A percentile compares a stretch with the other conserved stretches of the same genome.
phyloP scores from a whole-genome alignment of 2,329 filamentous ascomycete genomes.

The Periglandula ipomoeae region DNA sequence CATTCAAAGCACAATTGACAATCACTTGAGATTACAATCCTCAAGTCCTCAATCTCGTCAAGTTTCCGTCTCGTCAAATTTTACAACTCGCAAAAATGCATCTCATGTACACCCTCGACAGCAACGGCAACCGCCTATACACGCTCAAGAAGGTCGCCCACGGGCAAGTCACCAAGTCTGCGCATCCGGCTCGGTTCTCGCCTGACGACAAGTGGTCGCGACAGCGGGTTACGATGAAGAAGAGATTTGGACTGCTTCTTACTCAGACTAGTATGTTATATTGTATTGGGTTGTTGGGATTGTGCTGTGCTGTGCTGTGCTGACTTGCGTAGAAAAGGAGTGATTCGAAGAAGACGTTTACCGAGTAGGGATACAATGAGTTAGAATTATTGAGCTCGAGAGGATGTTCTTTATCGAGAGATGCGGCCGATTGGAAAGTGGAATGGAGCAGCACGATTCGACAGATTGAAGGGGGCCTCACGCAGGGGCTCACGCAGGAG shows the following conservation, averaged over 20 bases:
- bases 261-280: constrained; percentile 57
- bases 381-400: no score
- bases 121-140: constrained; percentile 80
- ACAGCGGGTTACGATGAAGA: constrained; percentile 91
- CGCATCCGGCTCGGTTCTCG: constrained; percentile 92
- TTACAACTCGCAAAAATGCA: constrained; percentile 44
- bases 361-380: no score
- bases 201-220: constrained; percentile 98
- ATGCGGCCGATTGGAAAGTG: no score
- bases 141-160: constrained; percentile 85
- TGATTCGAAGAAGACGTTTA: background rate
- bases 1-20: background rate
- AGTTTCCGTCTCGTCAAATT: no score
- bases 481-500: no score
- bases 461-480: no score
- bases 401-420: no score
- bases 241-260: constrained; percentile 79
- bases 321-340: background rate
- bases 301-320: background rate
- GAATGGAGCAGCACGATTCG: no score
- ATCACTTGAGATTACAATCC: background rate
- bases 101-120: constrained; percentile 76
- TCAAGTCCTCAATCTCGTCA: no score
- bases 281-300: background rate
- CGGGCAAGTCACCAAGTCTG: constrained; percentile 86